A percentile compares a stretch with the other conserved stretches of the same genome.
phyloP scores from a whole-genome alignment of 805 yeast genomes.

The Ogataea ramenticola region DNA sequence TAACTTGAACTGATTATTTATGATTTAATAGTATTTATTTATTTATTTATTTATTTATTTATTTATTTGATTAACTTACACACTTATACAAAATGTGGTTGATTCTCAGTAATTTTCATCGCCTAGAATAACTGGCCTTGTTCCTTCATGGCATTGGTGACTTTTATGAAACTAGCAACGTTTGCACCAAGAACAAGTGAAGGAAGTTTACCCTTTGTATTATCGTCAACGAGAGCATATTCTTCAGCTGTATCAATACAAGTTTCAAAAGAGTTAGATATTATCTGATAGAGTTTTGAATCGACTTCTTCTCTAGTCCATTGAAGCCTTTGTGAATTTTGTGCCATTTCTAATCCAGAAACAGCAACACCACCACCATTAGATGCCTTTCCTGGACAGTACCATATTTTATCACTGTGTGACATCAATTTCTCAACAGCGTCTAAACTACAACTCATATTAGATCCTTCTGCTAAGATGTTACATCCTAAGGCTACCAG shows the following conservation, averaged over 20 bases:
- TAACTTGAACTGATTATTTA: not conserved
- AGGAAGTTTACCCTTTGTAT: slow-evolving; percentile 64
- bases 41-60: too few species aligned
- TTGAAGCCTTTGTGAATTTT: slow-evolving; percentile 86
- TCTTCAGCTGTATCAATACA: slow-evolving; percentile 82
- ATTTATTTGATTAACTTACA: too few species aligned
- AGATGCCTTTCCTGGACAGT: slow-evolving; percentile 99
- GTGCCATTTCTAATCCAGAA: slow-evolving; percentile 98
- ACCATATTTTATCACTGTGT: slow-evolving; percentile 74
- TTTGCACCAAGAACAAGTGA: slow-evolving; percentile 97
- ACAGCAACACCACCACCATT: slow-evolving; percentile 99
- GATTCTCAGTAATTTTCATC: too few species aligned
- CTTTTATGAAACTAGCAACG: slow-evolving; percentile 98
- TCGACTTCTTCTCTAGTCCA: slow-evolving; percentile 96
- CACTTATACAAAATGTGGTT: too few species aligned
- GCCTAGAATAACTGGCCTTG: slow-evolving; percentile 72
- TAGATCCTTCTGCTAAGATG: slow-evolving; percentile 97
- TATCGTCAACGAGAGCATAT: slow-evolving; percentile 58
- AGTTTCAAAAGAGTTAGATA: slow-evolving; percentile 87
- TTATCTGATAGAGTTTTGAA: slow-evolving; percentile 79
- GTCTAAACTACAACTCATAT: slow-evolving; percentile 98
- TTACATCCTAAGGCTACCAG: slow-evolving; percentile 85
- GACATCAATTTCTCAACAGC: slow-evolving; percentile 93
- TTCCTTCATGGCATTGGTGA: slow-evolving; percentile 96
- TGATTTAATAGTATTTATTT: too few species aligned